Evolutionary conservation across 805 yeast species (phyloP).

Genomic region (Candida hungchunana): DNA sequence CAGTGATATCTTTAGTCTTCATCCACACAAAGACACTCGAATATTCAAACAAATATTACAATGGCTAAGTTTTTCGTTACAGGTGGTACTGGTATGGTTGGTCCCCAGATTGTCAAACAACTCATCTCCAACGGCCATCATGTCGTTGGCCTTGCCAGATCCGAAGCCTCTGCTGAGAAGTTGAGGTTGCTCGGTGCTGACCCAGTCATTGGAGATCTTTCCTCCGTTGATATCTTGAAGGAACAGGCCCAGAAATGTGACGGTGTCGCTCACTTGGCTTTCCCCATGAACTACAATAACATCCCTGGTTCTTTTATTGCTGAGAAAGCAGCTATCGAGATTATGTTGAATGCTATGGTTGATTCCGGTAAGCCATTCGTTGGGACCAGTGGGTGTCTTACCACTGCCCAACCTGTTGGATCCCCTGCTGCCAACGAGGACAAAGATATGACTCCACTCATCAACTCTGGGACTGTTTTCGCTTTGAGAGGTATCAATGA

Average conservation of each 20-base stretch:
- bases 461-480: too few relatives aligned
- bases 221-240: constrained; percentile 26
- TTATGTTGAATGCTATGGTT: constrained; percentile 27
- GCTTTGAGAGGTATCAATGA: constrained; percentile 19
- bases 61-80: constrained; percentile 34
- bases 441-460: not conserved
- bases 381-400: constrained; percentile 24
- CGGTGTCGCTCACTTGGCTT: constrained; percentile 36
- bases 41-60: too few relatives aligned
- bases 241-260: constrained; percentile 30
- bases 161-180: constrained; percentile 28
- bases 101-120: constrained; percentile 22
- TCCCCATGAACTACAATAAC: constrained; percentile 26
- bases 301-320: constrained; percentile 15
- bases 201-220: constrained; percentile 29
- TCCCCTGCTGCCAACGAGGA: constrained; percentile 12
- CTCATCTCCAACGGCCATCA: constrained; percentile 25
- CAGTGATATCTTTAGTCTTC: too few relatives aligned
- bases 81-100: constrained; percentile 35
- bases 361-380: constrained; percentile 30
- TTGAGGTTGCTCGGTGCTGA: constrained; percentile 24
- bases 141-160: constrained; percentile 32
- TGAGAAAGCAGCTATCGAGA: constrained; percentile 28
- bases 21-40: too few relatives aligned
- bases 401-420: constrained; percentile 8